Conservation (phyloP, 495 filamentous ascomycete species). For the Physcia stellaris region DNA sequence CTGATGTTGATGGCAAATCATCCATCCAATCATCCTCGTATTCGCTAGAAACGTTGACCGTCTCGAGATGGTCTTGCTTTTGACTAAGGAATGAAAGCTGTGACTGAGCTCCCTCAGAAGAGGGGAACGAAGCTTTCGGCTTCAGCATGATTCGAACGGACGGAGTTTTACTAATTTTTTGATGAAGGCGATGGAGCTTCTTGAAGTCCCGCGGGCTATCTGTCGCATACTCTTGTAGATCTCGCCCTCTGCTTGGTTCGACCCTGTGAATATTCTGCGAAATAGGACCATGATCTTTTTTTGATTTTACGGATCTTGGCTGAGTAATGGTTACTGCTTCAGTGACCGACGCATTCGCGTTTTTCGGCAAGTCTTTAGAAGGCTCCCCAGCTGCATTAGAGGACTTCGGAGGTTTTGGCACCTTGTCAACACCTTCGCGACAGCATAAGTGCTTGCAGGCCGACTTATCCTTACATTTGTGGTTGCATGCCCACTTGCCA, state of each 20-base stretch:
- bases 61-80: not conserved
- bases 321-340: too few species aligned
- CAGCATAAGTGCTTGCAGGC: slow-evolving; percentile 80
- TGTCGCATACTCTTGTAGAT: slow-evolving; percentile 12
- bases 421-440: slow-evolving; percentile 72
- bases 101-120: slow-evolving; percentile 12
- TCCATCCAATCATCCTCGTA: slow-evolving; percentile 23
- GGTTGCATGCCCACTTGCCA: slow-evolving; percentile 81
- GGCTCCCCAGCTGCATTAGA: too few species aligned
- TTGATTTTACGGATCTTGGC: too few species aligned
- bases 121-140: slow-evolving; percentile 21
- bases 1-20: slow-evolving; percentile 30
- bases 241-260: slow-evolving; percentile 19
- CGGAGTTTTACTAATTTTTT: slow-evolving; percentile 13
- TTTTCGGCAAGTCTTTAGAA: too few species aligned
- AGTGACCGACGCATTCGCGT: too few species aligned
- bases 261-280: slow-evolving; percentile 19
- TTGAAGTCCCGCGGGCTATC: slow-evolving; percentile 18
- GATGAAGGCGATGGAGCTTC: slow-evolving; percentile 23
- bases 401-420: slow-evolving; percentile 43
- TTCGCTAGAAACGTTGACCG: slow-evolving; percentile 19
- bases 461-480: slow-evolving; percentile 58
- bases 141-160: slow-evolving; percentile 14
- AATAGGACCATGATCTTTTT: too few species aligned
- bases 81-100: slow-evolving; percentile 5